Percentiles rank a stretch among this genome's conserved stretches.
phyloP scores from a whole-genome alignment of 73 alveolate species.

The Paramecium pentaurelia region DNA sequence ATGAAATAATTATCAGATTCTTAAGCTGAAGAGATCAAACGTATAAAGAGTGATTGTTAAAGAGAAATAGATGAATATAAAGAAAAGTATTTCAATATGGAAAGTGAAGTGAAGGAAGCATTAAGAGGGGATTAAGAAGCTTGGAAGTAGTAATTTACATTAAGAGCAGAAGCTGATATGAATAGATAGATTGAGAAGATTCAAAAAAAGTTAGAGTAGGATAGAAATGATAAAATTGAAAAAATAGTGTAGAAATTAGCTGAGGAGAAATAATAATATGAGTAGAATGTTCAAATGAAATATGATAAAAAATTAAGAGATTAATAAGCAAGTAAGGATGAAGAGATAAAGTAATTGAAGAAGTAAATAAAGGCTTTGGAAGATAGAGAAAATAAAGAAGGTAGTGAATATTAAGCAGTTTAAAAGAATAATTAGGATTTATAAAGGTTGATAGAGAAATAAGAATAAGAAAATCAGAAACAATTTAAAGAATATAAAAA shows the following conservation, averaged over 20 bases:
- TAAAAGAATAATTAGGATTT: constrained; percentile 45
- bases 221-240: constrained; percentile 63
- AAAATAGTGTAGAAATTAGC: constrained; percentile 54
- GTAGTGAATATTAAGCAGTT: constrained; percentile 41
- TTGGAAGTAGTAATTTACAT: constrained; percentile 20
- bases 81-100: constrained; percentile 23
- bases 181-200: constrained; percentile 51
- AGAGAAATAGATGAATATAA: constrained; percentile 56
- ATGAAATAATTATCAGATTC: constrained; percentile 42
- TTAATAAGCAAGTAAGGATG: not conserved
- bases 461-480: constrained; percentile 20
- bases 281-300: not conserved
- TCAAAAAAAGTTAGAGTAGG: constrained; percentile 49
- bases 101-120: constrained; percentile 35
- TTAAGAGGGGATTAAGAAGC: constrained; percentile 55
- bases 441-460: not conserved
- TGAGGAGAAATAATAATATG: constrained; percentile 43
- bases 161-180: constrained; percentile 57
- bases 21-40: constrained; percentile 46
- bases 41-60: constrained; percentile 43
- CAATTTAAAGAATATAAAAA: not conserved
- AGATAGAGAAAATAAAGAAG: constrained; percentile 46
- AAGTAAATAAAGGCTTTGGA: constrained; percentile 20
- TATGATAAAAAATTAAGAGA: constrained; percentile 38
- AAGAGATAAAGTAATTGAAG: constrained; percentile 54